Conservation (phyloP, 495 filamentous ascomycete genomes). For the Daldinia decipiens region DNA sequence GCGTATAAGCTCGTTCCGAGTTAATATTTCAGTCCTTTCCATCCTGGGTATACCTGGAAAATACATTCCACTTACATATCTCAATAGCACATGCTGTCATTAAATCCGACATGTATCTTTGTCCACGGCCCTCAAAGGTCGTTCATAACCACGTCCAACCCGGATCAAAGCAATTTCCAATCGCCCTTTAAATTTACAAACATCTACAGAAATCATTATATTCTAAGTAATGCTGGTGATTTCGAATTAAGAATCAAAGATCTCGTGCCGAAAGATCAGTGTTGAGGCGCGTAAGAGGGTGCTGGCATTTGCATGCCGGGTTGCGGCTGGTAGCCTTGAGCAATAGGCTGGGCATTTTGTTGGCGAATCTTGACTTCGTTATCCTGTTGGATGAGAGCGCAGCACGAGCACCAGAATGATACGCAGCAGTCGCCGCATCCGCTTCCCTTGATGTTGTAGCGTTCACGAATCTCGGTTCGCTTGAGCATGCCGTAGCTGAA, state of each 20-base stretch:
- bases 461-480: conserved; percentile 62
- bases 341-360: conserved; percentile 26
- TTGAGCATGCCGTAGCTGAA: conserved; percentile 59
- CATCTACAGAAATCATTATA: neutral
- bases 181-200: neutral
- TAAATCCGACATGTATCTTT: neutral
- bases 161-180: neutral
- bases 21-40: neutral
- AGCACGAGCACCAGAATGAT: conserved; percentile 66
- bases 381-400: conserved; percentile 52
- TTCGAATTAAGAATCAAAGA: neutral
- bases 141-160: neutral
- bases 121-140: no score
- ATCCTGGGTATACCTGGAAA: conserved; percentile 18
- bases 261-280: neutral
- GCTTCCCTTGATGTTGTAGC: conserved; percentile 65
- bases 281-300: conserved; percentile 29
- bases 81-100: neutral
- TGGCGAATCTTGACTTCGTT: conserved; percentile 51
- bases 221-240: neutral
- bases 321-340: conserved; percentile 48
- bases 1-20: neutral
- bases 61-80: neutral
- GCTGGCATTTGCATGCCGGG: conserved; percentile 44
- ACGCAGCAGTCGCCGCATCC: conserved; percentile 61